These are phyloP conservation scores for Pichia membranifaciens DNA, from an alignment of 805 yeast genomes.

Conservation along the genomic window DNA sequence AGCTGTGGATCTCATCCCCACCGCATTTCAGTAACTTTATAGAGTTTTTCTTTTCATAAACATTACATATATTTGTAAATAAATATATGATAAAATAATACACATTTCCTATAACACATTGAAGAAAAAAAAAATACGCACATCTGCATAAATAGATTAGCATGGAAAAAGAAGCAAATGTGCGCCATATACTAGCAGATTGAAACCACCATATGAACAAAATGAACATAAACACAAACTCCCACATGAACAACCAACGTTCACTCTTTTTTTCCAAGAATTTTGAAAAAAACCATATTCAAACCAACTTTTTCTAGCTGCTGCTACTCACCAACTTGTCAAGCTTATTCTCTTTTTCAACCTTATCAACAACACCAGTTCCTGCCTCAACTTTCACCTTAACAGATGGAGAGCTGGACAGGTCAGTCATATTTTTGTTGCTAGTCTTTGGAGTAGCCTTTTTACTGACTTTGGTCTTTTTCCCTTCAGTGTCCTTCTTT, in stretches of 20 bases:
- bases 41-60: background rate
- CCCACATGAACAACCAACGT: no score
- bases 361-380: background rate
- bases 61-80: background rate
- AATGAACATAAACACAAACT: background rate
- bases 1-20: background rate
- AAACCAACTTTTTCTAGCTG: background rate
- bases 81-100: slow-evolving; percentile 3
- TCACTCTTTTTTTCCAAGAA: no score
- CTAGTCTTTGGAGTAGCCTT: slow-evolving; percentile 6
- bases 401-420: slow-evolving; percentile 5
- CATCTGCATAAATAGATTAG: background rate
- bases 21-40: background rate
- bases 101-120: slow-evolving; percentile 6
- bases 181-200: background rate
- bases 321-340: slow-evolving; percentile 3
- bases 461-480: slow-evolving; percentile 1
- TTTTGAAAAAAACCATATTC: no score
- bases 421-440: slow-evolving; percentile 1
- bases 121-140: background rate
- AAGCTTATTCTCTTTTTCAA: slow-evolving; percentile 7
- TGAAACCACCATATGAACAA: background rate
- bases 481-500: slow-evolving; percentile 8
- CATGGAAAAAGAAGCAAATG: background rate
- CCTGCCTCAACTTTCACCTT: slow-evolving; percentile 7